Conservation (phyloP, 345 rosid species). For the thale cress (Arabidopsis thaliana) region DNA sequence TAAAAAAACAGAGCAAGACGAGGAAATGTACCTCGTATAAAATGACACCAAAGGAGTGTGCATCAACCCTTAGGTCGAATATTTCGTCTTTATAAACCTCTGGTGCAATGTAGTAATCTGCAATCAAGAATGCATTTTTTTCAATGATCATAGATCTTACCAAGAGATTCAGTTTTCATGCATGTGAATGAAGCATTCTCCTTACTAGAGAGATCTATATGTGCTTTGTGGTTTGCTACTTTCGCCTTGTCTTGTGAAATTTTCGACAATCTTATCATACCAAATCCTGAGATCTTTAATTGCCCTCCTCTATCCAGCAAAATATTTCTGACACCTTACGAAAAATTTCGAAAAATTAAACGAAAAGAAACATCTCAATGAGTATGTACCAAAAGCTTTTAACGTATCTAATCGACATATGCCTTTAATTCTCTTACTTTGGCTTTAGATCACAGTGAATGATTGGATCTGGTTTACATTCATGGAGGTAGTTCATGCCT, state of each 20-base stretch:
- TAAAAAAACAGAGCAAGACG: background rate
- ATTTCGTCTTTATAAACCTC: slow-evolving; percentile 70
- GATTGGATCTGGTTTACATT: slow-evolving; percentile 88
- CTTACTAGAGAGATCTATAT: slow-evolving; percentile 65
- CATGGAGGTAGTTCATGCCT: slow-evolving; percentile 84
- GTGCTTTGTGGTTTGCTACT: slow-evolving; percentile 52
- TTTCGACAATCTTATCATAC: slow-evolving; percentile 63
- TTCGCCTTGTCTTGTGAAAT: slow-evolving; percentile 64
- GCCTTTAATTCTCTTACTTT: slow-evolving; percentile 74
- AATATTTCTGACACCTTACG: slow-evolving; percentile 99
- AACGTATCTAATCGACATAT: slow-evolving; percentile 41
- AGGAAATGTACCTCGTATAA: slow-evolving; percentile 72
- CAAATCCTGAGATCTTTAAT: slow-evolving; percentile 83
- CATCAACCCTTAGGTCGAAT: slow-evolving; percentile 75
- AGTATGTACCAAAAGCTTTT: slow-evolving; percentile 36
- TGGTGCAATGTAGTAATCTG: slow-evolving; percentile 81
- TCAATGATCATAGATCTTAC: slow-evolving; percentile 1
- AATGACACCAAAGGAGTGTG: slow-evolving; percentile 80
- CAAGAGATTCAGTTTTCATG: background rate
- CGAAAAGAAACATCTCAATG: slow-evolving; percentile 48
- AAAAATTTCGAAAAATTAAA: slow-evolving; percentile 69
- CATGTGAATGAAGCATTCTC: slow-evolving; percentile 33
- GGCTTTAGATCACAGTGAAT: slow-evolving; percentile 91
- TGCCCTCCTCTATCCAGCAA: slow-evolving; percentile 93
- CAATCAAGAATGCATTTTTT: slow-evolving; percentile 34